Conservation (phyloP, 495 filamentous ascomycete genomes). For the Xylona heveae region DNA sequence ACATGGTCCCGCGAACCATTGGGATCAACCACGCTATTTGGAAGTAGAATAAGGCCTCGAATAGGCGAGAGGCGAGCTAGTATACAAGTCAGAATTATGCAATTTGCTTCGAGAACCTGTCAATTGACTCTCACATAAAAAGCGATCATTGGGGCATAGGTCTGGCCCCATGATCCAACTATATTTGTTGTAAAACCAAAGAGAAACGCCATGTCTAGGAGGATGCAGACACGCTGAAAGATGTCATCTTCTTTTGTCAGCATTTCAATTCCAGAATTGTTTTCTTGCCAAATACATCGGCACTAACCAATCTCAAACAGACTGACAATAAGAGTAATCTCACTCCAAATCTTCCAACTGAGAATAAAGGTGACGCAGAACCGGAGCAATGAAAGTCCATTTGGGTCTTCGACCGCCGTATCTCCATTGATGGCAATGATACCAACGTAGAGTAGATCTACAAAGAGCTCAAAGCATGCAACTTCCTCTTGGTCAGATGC, state of each 20-base stretch:
- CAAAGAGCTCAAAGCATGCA: constrained; percentile 35
- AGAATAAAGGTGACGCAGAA: constrained; percentile 34
- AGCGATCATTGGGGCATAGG: constrained; percentile 27
- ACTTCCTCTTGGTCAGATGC: constrained; percentile 27
- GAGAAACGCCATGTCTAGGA: constrained; percentile 32
- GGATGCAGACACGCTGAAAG: constrained; percentile 25
- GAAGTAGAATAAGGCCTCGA: constrained; percentile 21
- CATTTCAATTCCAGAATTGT: not conserved
- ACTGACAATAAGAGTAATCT: constrained; percentile 24
- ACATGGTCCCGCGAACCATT: constrained; percentile 30
- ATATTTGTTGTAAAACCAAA: constrained; percentile 36
- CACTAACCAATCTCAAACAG: constrained; percentile 28
- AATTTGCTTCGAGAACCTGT: not conserved
- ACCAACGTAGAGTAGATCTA: constrained; percentile 30
- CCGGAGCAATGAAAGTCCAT: constrained; percentile 22
- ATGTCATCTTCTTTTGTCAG: constrained; percentile 23
- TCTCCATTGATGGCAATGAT: constrained; percentile 41
- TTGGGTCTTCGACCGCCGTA: constrained; percentile 26
- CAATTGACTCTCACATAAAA: constrained; percentile 20
- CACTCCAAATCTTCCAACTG: constrained; percentile 37
- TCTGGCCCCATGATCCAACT: constrained; percentile 24
- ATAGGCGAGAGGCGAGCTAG: constrained; percentile 27
- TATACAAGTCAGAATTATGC: not conserved
- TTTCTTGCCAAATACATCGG: constrained; percentile 2
- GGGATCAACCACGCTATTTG: constrained; percentile 24